Conservation (phyloP, 495 filamentous ascomycete species). For the Aeminium ludgeri region DNA sequence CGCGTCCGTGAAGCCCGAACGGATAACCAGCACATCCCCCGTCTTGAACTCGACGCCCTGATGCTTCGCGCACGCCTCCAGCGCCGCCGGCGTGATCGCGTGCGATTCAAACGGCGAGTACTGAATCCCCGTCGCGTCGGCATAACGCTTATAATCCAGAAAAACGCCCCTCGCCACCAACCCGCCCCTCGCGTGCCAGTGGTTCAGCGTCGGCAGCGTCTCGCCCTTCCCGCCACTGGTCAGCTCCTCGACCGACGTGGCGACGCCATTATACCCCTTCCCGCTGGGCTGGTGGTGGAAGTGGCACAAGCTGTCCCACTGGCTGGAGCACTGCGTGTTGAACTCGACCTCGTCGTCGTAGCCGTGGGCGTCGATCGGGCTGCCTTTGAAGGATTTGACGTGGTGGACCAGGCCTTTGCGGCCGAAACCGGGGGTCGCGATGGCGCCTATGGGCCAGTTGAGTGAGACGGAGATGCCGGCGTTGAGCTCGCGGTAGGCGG, state of each 20-base stretch:
- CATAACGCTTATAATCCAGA: constrained; percentile 38
- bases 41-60: constrained; percentile 29
- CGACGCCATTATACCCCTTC: constrained; percentile 37
- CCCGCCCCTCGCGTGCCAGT: constrained; percentile 28
- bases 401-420: constrained; percentile 37
- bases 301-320: constrained; percentile 28
- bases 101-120: constrained; percentile 25
- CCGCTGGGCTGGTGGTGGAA: constrained; percentile 32
- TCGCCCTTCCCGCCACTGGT: constrained; percentile 13
- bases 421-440: constrained; percentile 32
- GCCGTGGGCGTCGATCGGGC: constrained; percentile 16
- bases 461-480: constrained; percentile 41
- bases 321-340: constrained; percentile 32
- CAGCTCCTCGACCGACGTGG: constrained; percentile 15
- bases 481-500: constrained; percentile 33
- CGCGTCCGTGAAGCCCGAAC: constrained; percentile 30
- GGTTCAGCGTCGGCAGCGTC: constrained; percentile 22
- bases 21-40: constrained; percentile 32
- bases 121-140: constrained; percentile 21
- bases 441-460: constrained; percentile 35
- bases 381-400: constrained; percentile 30
- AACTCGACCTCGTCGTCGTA: constrained; percentile 31
- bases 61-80: constrained; percentile 20
- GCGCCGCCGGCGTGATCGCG: constrained; percentile 20
- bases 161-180: constrained; percentile 40